Evolutionary conservation across 2,329 filamentous ascomycete genomes (phyloP).

Genomic region (Diaporthe ilicicola): DNA sequence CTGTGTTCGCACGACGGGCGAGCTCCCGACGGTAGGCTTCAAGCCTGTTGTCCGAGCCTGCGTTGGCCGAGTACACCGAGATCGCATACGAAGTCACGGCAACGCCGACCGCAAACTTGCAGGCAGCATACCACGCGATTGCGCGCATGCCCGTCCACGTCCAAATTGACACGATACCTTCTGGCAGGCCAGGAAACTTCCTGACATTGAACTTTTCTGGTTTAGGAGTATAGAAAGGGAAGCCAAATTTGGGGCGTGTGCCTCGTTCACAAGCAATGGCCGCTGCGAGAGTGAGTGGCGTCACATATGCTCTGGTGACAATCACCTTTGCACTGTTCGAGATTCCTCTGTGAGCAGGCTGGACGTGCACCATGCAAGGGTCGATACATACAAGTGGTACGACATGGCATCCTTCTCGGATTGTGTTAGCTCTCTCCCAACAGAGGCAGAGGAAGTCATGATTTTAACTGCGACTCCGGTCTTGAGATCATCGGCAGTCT

Average conservation of each 20-base stretch:
- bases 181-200: constrained; percentile 43
- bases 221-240: constrained; percentile 51
- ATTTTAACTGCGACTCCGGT: constrained; percentile 22
- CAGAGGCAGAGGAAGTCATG: constrained; percentile 20
- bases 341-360: background rate
- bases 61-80: constrained; percentile 23
- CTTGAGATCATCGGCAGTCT: background rate
- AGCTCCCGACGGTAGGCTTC: constrained; percentile 17
- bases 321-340: constrained; percentile 38
- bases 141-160: constrained; percentile 49
- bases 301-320: constrained; percentile 41
- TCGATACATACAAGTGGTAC: constrained; percentile 33
- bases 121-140: constrained; percentile 43
- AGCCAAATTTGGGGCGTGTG: constrained; percentile 45
- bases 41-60: constrained; percentile 27
- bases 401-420: constrained; percentile 40
- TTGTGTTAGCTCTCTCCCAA: constrained; percentile 36
- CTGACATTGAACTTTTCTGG: constrained; percentile 42
- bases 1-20: background rate
- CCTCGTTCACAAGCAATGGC: constrained; percentile 40
- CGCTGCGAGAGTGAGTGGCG: constrained; percentile 38
- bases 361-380: background rate
- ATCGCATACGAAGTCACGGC: constrained; percentile 44
- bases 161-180: constrained; percentile 37
- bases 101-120: constrained; percentile 39